Conservation (phyloP, 345 rosid species). For the Aquilaria yunnanensis region DNA sequence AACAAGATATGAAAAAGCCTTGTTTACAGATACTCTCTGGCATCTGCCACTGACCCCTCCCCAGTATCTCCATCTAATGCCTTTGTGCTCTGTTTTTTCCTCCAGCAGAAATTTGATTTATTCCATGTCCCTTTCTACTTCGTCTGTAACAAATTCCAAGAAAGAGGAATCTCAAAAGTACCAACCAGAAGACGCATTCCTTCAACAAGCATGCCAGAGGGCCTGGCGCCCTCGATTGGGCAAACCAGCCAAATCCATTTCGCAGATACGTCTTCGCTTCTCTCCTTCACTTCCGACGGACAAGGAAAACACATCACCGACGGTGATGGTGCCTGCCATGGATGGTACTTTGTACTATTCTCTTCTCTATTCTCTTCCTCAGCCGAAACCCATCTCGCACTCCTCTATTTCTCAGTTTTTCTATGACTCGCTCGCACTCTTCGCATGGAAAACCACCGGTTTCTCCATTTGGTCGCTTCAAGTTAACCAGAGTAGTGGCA, state of each 20-base stretch:
- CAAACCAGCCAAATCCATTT: slow-evolving; percentile 88
- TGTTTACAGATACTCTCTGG: background rate
- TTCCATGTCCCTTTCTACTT: slow-evolving; percentile 28
- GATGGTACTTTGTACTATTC: slow-evolving; percentile 42
- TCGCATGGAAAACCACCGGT: slow-evolving; percentile 84
- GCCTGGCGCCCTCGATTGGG: slow-evolving; percentile 89
- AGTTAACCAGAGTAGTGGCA: slow-evolving; percentile 94
- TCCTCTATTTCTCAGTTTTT: slow-evolving; percentile 62
- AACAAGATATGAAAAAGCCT: too few species aligned
- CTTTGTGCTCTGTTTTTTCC: slow-evolving; percentile 14
- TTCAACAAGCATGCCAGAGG: slow-evolving; percentile 66
- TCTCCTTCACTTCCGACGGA: slow-evolving; percentile 35
- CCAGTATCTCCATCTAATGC: slow-evolving; percentile 7
- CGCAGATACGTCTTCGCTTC: slow-evolving; percentile 63
- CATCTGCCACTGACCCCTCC: slow-evolving; percentile 1
- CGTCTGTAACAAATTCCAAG: slow-evolving; percentile 12
- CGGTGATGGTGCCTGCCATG: background rate
- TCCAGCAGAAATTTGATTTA: slow-evolving; percentile 17
- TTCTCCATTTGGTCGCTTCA: slow-evolving; percentile 88
- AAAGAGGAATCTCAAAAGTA: slow-evolving; percentile 8
- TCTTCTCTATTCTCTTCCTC: slow-evolving; percentile 53
- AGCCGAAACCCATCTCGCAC: slow-evolving; percentile 44
- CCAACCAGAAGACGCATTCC: slow-evolving; percentile 61
- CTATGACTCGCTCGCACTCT: slow-evolving; percentile 71
- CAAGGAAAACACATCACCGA: slow-evolving; percentile 5